Conservation (phyloP, 2,329 filamentous ascomycete genomes). For the Ambrosiella xylebori region DNA sequence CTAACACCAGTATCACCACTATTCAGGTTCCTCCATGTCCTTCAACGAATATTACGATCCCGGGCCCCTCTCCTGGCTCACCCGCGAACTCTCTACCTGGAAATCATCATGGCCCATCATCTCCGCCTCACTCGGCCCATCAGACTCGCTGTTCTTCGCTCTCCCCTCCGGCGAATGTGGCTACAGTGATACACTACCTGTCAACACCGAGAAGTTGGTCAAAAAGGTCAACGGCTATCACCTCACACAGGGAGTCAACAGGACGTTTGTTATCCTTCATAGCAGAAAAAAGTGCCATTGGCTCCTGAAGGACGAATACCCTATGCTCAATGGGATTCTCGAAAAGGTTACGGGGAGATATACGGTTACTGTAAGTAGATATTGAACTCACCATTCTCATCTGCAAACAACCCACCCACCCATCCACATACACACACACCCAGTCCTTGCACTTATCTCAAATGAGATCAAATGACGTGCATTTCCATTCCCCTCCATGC, state of each 20-base stretch:
- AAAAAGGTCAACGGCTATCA: background rate
- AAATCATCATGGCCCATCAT: slow-evolving; percentile 4
- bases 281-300: slow-evolving; percentile 3
- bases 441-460: background rate
- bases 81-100: background rate
- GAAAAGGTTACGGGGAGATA: slow-evolving; percentile 7
- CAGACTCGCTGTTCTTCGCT: slow-evolving; percentile 1
- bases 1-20: background rate
- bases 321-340: slow-evolving; percentile 2
- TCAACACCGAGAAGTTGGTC: background rate
- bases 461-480: background rate
- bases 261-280: slow-evolving; percentile 4
- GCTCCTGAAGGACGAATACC: slow-evolving; percentile 3
- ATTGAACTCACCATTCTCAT: too few species aligned
- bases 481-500: background rate
- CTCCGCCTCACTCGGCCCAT: slow-evolving; percentile 4
- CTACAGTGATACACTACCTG: background rate
- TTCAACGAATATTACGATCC: slow-evolving; percentile 11
- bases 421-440: too few species aligned
- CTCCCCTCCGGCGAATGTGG: background rate
- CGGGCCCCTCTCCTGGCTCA: slow-evolving; percentile 7
- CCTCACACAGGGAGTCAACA: slow-evolving; percentile 3
- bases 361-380: slow-evolving; percentile 5
- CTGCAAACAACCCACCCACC: too few species aligned
- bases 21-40: slow-evolving; percentile 10